Conservation (phyloP, 441 rosid species). For the Eutrema salsugineum region DNA sequence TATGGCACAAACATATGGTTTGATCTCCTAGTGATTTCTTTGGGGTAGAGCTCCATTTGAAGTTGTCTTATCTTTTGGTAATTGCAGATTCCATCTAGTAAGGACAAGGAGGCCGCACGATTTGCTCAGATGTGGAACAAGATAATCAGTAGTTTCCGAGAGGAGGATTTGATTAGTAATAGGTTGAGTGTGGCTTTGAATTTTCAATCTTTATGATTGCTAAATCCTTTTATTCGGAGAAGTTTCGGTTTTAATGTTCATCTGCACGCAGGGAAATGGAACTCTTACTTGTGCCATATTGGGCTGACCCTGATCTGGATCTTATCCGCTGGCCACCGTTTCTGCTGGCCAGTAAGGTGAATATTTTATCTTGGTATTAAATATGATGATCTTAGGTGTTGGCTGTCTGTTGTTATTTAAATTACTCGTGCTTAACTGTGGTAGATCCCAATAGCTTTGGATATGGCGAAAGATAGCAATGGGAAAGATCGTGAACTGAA, state of each 20-base stretch:
- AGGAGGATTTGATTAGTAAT: constrained; percentile 70
- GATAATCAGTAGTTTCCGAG: constrained; percentile 68
- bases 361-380: not conserved
- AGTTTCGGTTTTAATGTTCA: constrained; percentile 2
- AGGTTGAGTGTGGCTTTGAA: constrained; percentile 35
- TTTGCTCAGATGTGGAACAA: constrained; percentile 51
- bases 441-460: constrained; percentile 80
- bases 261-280: constrained; percentile 58
- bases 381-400: not conserved
- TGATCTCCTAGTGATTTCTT: constrained; percentile 17
- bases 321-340: constrained; percentile 76
- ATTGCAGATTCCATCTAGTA: constrained; percentile 46
- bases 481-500: constrained; percentile 57
- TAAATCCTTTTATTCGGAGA: not conserved
- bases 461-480: constrained; percentile 77
- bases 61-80: constrained; percentile 4
- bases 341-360: constrained; percentile 72
- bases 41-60: constrained; percentile 13
- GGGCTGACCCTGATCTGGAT: constrained; percentile 58
- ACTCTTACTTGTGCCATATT: constrained; percentile 69
- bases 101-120: constrained; percentile 39
- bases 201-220: not conserved
- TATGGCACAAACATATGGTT: constrained; percentile 38
- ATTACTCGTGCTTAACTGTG: constrained; percentile 5
- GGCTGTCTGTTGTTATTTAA: not conserved